Evolutionary conservation across 495 filamentous ascomycete genomes (phyloP), one percentile per base, ranked within the genome.

Genomic region (Penicillium canariense): DNA sequence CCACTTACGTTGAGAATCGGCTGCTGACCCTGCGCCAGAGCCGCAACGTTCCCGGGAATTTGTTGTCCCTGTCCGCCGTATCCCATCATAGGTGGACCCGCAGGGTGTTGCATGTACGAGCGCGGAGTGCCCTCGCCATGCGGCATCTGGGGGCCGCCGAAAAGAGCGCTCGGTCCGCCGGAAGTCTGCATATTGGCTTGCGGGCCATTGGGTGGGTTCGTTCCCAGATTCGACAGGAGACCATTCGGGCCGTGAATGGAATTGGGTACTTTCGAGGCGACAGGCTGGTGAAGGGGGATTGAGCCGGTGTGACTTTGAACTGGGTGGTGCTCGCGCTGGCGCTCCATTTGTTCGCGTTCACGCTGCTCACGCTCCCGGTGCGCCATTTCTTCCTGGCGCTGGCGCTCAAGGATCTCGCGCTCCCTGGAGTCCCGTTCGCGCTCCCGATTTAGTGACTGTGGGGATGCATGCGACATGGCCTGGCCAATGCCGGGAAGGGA

Each of bases 201-300:
- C 11, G 77, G 72, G 12, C 72, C 70, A 56, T 70, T 78, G 2
- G 76, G 67, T 23, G 82, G 75, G 52, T 81, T 80, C 18, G 76
- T 74, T 28, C 85, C 84, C 54, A 89, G 81, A 56, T 87, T 91
- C 1, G 87, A 86, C 28, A 96, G 82, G 9, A 97, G 77, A 11
- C 91, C 91, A 62, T 90, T 89, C 11, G 91, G 91, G 32, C 89
- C 91, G 63, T 94, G 91, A 47, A 95, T 91, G 31, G 86, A 84
- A 48, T 84, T 87, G 7, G 89, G 77, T 14, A 90, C 81, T 61
- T 89, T 83, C 35, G 87, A 90, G 38, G 91, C 91, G 44, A 96
- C 89, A 2, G 91, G 91, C 64, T 96, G 91, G 66, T 96, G 91
- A 60, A 96, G 82, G 25, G 89, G 89, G 45, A 96, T 86, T 0